Percentiles rank a stretch among this genome's conserved stretches.
Conservation (phyloP, 2,329 filamentous ascomycete genomes). For the Diaporthe ampelina region DNA sequence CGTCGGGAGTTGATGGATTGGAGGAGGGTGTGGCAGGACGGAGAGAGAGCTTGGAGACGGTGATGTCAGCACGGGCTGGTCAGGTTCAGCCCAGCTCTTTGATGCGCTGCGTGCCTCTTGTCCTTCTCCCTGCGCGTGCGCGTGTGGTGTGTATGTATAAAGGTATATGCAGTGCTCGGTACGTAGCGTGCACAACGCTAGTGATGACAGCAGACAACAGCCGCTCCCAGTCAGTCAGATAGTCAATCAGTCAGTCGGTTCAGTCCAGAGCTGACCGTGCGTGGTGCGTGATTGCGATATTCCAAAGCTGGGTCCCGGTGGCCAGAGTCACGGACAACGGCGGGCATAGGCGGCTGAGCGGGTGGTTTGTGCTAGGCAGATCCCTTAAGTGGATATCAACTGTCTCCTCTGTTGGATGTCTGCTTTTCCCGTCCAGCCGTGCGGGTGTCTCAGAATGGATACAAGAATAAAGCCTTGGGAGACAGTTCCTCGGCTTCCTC, state of each 20-base stretch:
- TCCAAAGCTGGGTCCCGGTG: constrained; percentile 24
- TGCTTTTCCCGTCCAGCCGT: constrained; percentile 12
- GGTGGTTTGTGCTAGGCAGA: constrained; percentile 12
- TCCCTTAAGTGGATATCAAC: constrained; percentile 18
- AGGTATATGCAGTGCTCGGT: constrained; percentile 6
- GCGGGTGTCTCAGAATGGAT: constrained; percentile 3
- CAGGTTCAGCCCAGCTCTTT: background rate
- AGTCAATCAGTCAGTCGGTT: background rate
- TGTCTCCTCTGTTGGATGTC: background rate
- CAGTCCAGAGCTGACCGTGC: background rate
- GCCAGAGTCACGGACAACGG: constrained; percentile 11
- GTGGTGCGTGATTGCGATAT: constrained; percentile 12
- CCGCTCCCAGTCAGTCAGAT: background rate
- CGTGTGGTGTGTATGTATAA: constrained; percentile 4
- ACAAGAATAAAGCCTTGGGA: background rate
- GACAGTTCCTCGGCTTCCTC: background rate
- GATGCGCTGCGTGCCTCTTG: background rate
- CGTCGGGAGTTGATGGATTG: constrained; percentile 15
- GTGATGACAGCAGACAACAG: constrained; percentile 6
- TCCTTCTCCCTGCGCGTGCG: background rate
- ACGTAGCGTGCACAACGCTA: constrained; percentile 5
- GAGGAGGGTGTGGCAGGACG: background rate
- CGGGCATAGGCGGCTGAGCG: background rate
- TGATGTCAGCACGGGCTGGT: constrained; percentile 22
- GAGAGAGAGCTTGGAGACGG: constrained; percentile 4